These are phyloP conservation scores for Acacia crassicarpa DNA, from an alignment of 306 rosid genomes.

Conservation along the genomic window DNA sequence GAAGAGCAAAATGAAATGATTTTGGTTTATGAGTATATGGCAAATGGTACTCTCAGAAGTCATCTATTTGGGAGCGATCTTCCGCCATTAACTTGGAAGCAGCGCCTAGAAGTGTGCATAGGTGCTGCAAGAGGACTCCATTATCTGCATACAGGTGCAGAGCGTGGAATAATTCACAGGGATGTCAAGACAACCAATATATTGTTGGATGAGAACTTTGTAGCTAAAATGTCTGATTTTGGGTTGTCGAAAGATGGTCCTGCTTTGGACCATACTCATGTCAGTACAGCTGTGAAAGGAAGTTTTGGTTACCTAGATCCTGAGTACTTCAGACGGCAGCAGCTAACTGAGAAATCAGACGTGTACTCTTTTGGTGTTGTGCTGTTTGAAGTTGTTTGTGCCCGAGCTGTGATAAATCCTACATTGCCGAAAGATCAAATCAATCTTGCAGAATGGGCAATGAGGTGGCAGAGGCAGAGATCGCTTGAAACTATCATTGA, in stretches of 20 bases:
- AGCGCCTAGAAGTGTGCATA: conserved; percentile 83
- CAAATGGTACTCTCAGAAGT: conserved; percentile 88
- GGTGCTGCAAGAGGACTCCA: conserved; percentile 97
- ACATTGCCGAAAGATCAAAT: conserved; percentile 87
- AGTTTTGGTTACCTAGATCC: conserved; percentile 97
- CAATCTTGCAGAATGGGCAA: conserved; percentile 98
- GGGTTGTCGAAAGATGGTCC: conserved; percentile 95
- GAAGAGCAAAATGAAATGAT: conserved; percentile 95
- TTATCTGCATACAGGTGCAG: conserved; percentile 94
- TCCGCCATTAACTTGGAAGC: conserved; percentile 83
- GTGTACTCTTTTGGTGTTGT: conserved; percentile 95
- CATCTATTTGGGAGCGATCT: conserved; percentile 86
- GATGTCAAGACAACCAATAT: conserved; percentile 97
- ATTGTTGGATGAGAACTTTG: conserved; percentile 75
- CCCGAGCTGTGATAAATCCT: conserved; percentile 93
- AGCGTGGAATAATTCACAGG: conserved; percentile 88
- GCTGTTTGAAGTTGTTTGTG: conserved; percentile 83
- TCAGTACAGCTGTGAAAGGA: conserved; percentile 97
- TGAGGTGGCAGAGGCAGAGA: conserved; percentile 77
- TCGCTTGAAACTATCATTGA: conserved; percentile 71
- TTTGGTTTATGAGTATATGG: conserved; percentile 94
- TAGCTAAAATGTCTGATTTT: conserved; percentile 92
- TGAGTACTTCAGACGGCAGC: conserved; percentile 87
- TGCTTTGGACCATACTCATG: conserved; percentile 86
- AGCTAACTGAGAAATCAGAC: conserved; percentile 94